These are phyloP conservation scores for Odontarrhena argentea DNA, from an alignment of 345 rosid genomes.

Conservation along the genomic window DNA sequence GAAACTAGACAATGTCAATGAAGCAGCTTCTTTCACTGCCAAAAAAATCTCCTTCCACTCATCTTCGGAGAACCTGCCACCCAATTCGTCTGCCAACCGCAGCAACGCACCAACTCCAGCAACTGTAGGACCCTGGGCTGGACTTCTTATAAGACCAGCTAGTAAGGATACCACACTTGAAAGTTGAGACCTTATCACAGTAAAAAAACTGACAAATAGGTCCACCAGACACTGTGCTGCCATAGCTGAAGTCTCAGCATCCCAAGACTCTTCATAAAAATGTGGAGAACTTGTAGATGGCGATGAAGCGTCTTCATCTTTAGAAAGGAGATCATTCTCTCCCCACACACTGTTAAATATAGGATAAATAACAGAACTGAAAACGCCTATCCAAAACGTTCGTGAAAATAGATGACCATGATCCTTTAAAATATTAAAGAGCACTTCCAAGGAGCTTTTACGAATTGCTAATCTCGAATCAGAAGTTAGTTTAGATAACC, in stretches of 20 bases:
- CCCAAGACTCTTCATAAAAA: constrained; percentile 64
- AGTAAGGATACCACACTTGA: constrained; percentile 61
- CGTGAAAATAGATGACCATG: constrained; percentile 92
- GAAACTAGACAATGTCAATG: constrained; percentile 62
- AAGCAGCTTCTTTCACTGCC: constrained; percentile 72
- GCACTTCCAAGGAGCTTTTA: constrained; percentile 89
- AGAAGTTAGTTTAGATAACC: constrained; percentile 77
- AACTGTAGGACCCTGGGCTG: constrained; percentile 80
- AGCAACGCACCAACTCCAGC: constrained; percentile 69
- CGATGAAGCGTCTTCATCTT: constrained; percentile 48
- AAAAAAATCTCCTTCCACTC: constrained; percentile 73
- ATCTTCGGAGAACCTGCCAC: constrained; percentile 64
- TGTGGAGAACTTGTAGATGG: constrained; percentile 48
- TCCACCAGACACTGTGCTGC: constrained; percentile 80
- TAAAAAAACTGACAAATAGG: constrained; percentile 61
- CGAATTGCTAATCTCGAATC: constrained; percentile 83
- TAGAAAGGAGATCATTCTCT: constrained; percentile 47
- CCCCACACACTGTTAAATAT: constrained; percentile 54
- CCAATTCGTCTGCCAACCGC: constrained; percentile 67
- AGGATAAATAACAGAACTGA: constrained; percentile 62
- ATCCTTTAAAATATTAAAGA: constrained; percentile 91
- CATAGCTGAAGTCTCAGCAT: constrained; percentile 70
- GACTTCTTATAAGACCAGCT: constrained; percentile 70
- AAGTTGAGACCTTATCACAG: constrained; percentile 64
- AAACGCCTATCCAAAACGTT: constrained; percentile 67